Evolutionary conservation across 1,284 basidiomycete species (phyloP).

Genomic region (Cryptococcus maquisensis): DNA sequence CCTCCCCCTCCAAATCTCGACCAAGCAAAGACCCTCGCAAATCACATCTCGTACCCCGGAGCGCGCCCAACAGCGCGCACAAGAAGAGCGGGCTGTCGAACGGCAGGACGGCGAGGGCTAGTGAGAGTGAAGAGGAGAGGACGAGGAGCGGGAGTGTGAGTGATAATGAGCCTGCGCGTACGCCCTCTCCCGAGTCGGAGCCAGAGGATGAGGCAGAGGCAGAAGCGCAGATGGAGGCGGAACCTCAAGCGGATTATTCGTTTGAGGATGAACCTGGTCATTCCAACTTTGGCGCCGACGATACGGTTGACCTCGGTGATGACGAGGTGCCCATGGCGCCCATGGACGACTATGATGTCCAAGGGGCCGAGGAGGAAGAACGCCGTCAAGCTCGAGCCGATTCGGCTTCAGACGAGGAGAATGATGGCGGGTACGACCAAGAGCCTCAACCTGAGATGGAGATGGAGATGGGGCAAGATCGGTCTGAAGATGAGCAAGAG

Average conservation of each 20-base stretch:
- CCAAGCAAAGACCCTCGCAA: slow-evolving; percentile 9
- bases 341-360: slow-evolving; percentile 7
- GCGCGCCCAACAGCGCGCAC: neutral
- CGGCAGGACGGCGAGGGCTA: neutral
- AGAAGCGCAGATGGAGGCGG: slow-evolving; percentile 2
- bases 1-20: slow-evolving; percentile 9
- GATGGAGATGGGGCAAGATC: slow-evolving; percentile 2
- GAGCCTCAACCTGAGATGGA: neutral
- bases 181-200: slow-evolving; percentile 1
- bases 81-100: neutral
- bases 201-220: neutral
- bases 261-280: slow-evolving; percentile 1
- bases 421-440: slow-evolving; percentile 3
- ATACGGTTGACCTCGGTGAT: slow-evolving; percentile 8
- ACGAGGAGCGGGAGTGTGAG: slow-evolving; percentile 22
- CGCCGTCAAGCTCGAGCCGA: slow-evolving; percentile 1
- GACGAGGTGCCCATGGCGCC: neutral
- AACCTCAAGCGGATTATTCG: slow-evolving; percentile 3
- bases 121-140: slow-evolving; percentile 5
- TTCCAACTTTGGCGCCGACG: slow-evolving; percentile 5
- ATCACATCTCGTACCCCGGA: slow-evolving; percentile 1
- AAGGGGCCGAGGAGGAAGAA: neutral
- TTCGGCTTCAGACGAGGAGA: neutral
- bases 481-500: neutral
- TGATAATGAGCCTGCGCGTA: neutral